Base-by-base conservation (phyloP, 352 stramenopile species). In the Elongisporangium anandrum region DNA sequence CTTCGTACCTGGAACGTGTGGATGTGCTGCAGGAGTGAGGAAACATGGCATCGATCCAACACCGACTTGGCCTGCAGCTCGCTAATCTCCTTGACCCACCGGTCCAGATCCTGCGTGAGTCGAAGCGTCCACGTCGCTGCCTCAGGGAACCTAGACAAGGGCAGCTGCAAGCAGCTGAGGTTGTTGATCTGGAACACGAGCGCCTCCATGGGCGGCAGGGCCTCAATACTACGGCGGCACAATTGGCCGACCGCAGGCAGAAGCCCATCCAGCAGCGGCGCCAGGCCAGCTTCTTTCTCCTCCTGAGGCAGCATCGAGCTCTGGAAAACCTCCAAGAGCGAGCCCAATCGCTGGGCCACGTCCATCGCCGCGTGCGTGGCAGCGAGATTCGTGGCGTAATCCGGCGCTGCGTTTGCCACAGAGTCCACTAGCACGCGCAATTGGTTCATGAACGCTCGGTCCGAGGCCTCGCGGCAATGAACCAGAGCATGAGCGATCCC, bases 181-280 rank as follows among this genome's bases (percentile, higher is more conserved):
- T 90, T 88, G 63, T 92, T 90, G 56, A 88, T 66, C 5, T 72
- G 72, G 56, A 92, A 88, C 22, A 92, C 73, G 41, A 88, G 63
- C 15, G 77, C 75, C 26, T 92, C 81, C 13, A 73, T 62, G 0
- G 70, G 48, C 22, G 81, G 72, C 7, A 85, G 51, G 2, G 52
- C 53, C 12, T 63, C 54, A 22, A 86, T 66, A 22, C 67, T 79
- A 21, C 76, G 71, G 16, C 75, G 65, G 58, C 73, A 88, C 73
- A 87, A 79, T 29, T 71, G 69, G 45, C 74, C 61, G 2, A 90
- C 23, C 3, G 81, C 77, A 2, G 76, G 58, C n/a, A 87, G 45
- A 1, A 90, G 34, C 0, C 61, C 62, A 16, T 90, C 74, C 21
- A 89, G 80, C 1, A 92, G 60, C 22, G 74, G 70, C 12, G 69